Base-by-base conservation (phyloP, 169 alveolate genomes). In the Plasmodium berghei region DNA sequence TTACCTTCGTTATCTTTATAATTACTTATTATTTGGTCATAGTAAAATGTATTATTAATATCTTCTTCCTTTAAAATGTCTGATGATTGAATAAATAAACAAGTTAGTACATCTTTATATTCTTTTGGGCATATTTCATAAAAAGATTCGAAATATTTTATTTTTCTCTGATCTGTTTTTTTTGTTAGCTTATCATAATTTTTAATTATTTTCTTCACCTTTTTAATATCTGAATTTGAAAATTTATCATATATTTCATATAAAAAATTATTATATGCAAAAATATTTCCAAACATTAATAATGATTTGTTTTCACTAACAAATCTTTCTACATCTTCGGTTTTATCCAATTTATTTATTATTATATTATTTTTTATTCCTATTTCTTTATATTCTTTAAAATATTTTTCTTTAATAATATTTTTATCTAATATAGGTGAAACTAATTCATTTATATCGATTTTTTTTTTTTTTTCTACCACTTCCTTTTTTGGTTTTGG, bases 161-260 rank as follows among this genome's bases (percentile, higher is more conserved):
- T 80, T 80, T 80, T 80, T 56, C 66, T 55, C 66, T 80, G 49
- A 2, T 67, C 26, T 54, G 46, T 64, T 22, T 80, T 80, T 48
- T 80, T 80, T 18, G 70, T 59, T 72, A 80, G 40, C 24, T 80
- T 80, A 26, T 59, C 66, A 67, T 67, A 80, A 67, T 80, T 80
- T 28, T 80, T 80, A 40, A 80, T 80, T 56, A 80, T 42, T 80
- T 80, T 80, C 58, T 80, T 80, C 12, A 80, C 90, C 18, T 67
- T 80, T 71, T 80, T 80, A 67, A 80, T 80, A 26, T 80, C 83
- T 8, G 40, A 20, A 67, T 80, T 71, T 62, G 80, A 55, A 67
- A 80, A 80, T 20, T 80, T 80, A 71, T 80, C 90, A 48, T 80
- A 80, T n/a, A 80, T 80, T 80, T 80, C 90, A 61, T 80, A 80